A percentile compares a stretch with the other conserved stretches of the same genome.
phyloP scores from a whole-genome alignment of 495 filamentous ascomycete species.

The Trypethelium eluteriae region DNA sequence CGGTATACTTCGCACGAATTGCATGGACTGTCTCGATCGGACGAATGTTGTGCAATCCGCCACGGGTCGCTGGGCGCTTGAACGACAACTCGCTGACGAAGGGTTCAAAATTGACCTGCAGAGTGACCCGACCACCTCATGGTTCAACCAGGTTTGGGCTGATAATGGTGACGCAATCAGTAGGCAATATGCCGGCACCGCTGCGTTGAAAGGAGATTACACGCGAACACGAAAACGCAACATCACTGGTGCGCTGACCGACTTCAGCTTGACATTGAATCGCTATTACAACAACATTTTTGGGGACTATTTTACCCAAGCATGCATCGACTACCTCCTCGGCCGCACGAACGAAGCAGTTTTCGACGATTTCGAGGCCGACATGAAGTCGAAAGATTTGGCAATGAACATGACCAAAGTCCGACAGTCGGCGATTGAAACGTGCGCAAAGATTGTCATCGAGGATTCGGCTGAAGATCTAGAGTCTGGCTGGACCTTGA shows the following conservation, averaged over 20 bases:
- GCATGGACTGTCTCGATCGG: slow-evolving; percentile 94
- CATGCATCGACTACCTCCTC: slow-evolving; percentile 87
- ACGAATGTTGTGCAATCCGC: slow-evolving; percentile 92
- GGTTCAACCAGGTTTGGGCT: slow-evolving; percentile 94
- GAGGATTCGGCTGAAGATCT: slow-evolving; percentile 77
- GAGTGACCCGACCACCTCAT: slow-evolving; percentile 62
- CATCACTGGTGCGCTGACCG: slow-evolving; percentile 85
- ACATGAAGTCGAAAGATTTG: slow-evolving; percentile 81
- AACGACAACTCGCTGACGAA: slow-evolving; percentile 65
- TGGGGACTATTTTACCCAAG: slow-evolving; percentile 92
- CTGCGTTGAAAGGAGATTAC: slow-evolving; percentile 90
- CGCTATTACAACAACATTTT: slow-evolving; percentile 72
- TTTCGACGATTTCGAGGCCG: slow-evolving; percentile 84
- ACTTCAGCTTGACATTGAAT: slow-evolving; percentile 79
- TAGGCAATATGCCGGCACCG: slow-evolving; percentile 71
- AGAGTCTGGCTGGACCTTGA: slow-evolving; percentile 73
- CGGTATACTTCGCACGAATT: slow-evolving; percentile 82
- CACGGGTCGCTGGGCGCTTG: slow-evolving; percentile 66
- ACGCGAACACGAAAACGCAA: slow-evolving; percentile 84
- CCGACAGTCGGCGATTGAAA: slow-evolving; percentile 81
- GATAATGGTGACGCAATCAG: slow-evolving; percentile 81
- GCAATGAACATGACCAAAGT: slow-evolving; percentile 75
- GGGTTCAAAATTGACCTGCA: slow-evolving; percentile 63
- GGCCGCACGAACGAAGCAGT: slow-evolving; percentile 75
- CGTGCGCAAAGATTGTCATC: slow-evolving; percentile 72